Percentiles rank a stretch among this genome's conserved stretches.
Evolutionary conservation across 2,329 filamentous ascomycete genomes (phyloP).

Genomic region (Aureobasidium leucospermi): DNA sequence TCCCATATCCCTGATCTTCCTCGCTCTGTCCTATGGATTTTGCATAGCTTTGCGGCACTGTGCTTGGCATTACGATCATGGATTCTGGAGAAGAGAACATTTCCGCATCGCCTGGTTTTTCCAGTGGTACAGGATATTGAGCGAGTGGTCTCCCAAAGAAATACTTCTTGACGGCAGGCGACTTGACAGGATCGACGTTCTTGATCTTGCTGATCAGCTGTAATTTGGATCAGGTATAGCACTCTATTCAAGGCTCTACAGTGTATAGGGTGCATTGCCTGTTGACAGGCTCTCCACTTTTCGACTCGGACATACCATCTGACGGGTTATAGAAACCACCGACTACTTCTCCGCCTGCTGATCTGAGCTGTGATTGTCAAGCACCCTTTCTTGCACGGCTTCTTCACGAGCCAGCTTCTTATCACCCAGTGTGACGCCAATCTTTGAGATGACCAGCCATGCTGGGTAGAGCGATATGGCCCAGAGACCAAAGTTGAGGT

Average conservation of each 20-base stretch:
- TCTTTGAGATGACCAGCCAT: conserved; percentile 57
- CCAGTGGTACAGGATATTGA: too few relatives aligned
- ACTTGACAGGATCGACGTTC: neutral
- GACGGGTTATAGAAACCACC: too few relatives aligned
- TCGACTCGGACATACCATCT: too few relatives aligned
- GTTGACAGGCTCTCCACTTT: too few relatives aligned
- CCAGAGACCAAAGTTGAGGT: conserved; percentile 66
- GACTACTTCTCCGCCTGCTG: neutral
- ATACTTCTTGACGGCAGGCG: neutral
- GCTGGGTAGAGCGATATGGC: conserved; percentile 55
- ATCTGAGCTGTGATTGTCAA: neutral
- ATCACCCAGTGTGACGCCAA: conserved; percentile 33
- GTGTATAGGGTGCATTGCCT: too few relatives aligned
- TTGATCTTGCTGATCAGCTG: neutral
- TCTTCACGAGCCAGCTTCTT: neutral
- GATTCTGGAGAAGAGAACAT: too few relatives aligned
- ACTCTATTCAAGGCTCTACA: too few relatives aligned
- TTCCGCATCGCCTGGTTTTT: too few relatives aligned
- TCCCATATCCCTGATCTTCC: too few relatives aligned
- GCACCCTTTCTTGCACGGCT: neutral
- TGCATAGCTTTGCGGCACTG: too few relatives aligned
- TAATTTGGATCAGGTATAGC: neutral
- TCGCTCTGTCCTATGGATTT: too few relatives aligned
- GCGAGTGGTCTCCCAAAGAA: neutral
- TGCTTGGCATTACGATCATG: too few relatives aligned